phyloP scores from a whole-genome alignment of 306 rosid species.

The Notholithocarpus densiflorus region DNA sequence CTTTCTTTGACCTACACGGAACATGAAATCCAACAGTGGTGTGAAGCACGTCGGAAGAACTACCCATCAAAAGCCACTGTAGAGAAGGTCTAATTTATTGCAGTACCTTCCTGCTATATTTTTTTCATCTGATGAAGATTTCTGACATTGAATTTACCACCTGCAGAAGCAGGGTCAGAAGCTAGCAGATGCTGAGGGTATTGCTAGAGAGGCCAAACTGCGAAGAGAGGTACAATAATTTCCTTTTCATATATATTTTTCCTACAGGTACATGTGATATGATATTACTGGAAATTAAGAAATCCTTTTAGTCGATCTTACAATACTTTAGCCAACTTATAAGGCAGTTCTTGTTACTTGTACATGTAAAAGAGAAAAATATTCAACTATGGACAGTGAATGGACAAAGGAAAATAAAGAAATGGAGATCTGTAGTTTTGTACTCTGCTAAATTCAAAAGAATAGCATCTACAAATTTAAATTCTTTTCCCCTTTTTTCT shows the following conservation, averaged over 20 bases:
- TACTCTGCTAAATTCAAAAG: too few species aligned
- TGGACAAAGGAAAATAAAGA: background rate
- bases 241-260: background rate
- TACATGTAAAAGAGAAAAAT: background rate
- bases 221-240: conserved; percentile 50
- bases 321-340: background rate
- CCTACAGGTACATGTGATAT: background rate
- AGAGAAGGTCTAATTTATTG: conserved; percentile 51
- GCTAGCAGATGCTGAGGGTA: conserved; percentile 21
- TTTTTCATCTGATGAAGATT: conserved; percentile 20
- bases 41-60: conserved; percentile 77
- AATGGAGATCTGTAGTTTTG: too few species aligned
- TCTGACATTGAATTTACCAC: conserved; percentile 28
- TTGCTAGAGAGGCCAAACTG: conserved; percentile 46
- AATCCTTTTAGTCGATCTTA: background rate
- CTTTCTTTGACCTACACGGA: conserved; percentile 46
- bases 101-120: conserved; percentile 1
- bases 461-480: too few species aligned
- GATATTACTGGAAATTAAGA: background rate
- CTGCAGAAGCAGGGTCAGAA: conserved; percentile 50
- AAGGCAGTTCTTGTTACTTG: background rate
- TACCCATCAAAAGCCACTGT: conserved; percentile 51
- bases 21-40: conserved; percentile 81
- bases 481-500: too few species aligned
- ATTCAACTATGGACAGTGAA: background rate